Evolutionary conservation across 2,329 filamentous ascomycete species (phyloP).

Genomic region (Alternaria alternata): DNA sequence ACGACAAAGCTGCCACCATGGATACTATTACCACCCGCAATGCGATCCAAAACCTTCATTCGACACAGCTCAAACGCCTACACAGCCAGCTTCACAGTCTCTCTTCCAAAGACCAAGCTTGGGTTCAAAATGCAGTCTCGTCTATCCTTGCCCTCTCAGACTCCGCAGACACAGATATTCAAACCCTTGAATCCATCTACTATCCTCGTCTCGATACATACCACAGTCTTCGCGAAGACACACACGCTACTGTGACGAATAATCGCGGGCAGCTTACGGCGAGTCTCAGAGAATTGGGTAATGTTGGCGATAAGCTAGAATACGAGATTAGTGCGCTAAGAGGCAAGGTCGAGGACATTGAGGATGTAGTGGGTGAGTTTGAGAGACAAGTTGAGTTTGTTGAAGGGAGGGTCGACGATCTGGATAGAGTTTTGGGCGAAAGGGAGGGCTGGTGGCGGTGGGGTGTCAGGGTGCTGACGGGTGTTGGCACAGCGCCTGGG

Average conservation of each 20-base stretch:
- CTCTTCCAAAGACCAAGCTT: slow-evolving; percentile 63
- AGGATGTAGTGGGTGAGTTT: slow-evolving; percentile 81
- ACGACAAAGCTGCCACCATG: background rate
- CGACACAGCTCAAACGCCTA: slow-evolving; percentile 61
- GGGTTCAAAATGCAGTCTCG: slow-evolving; percentile 67
- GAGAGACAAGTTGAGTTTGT: slow-evolving; percentile 67
- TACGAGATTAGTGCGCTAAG: slow-evolving; percentile 87
- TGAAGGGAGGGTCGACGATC: slow-evolving; percentile 57
- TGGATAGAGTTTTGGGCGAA: slow-evolving; percentile 63
- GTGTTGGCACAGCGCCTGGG: background rate
- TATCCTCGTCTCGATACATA: slow-evolving; percentile 75
- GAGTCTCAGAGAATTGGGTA: slow-evolving; percentile 78
- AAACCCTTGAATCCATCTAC: slow-evolving; percentile 74
- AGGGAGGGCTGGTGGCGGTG: slow-evolving; percentile 50
- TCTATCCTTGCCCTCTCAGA: slow-evolving; percentile 68
- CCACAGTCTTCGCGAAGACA: slow-evolving; percentile 70
- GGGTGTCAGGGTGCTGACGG: slow-evolving; percentile 21
- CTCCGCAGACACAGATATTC: slow-evolving; percentile 65
- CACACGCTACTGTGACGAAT: slow-evolving; percentile 72
- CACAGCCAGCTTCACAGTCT: slow-evolving; percentile 67
- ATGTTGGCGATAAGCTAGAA: slow-evolving; percentile 83
- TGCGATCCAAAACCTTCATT: slow-evolving; percentile 38
- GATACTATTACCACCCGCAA: slow-evolving; percentile 29
- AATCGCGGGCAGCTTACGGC: slow-evolving; percentile 75
- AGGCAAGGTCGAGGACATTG: slow-evolving; percentile 84